Percentiles rank a stretch among this genome's conserved stretches.
phyloP scores from a whole-genome alignment of 164 flowering plant species.

The Annona cherimola region DNA sequence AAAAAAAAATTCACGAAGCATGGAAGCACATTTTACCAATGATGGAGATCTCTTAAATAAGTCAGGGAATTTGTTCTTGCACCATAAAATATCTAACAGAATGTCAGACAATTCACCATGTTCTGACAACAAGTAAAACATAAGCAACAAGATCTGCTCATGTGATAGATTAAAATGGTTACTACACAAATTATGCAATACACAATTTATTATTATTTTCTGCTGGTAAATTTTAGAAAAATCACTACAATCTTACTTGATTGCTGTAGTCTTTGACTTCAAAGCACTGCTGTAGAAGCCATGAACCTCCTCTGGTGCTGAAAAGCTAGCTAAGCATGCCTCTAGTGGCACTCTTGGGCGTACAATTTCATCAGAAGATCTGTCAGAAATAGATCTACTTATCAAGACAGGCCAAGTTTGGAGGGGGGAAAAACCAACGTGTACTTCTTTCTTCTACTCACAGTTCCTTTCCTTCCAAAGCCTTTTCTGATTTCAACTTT shows the following conservation, averaged over 20 bases:
- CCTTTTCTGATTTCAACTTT: constrained; percentile 58
- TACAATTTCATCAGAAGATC: constrained; percentile 56
- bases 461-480: constrained; percentile 66
- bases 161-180: too few species aligned
- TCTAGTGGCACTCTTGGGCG: constrained; percentile 92
- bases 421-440: neutral
- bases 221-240: neutral
- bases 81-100: neutral
- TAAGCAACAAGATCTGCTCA: neutral
- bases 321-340: constrained; percentile 76
- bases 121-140: neutral
- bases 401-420: neutral
- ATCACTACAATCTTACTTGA: constrained; percentile 49
- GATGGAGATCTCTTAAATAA: too few species aligned
- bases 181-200: neutral
- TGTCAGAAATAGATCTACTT: constrained; percentile 14
- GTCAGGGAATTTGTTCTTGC: neutral
- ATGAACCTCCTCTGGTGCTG: constrained; percentile 87
- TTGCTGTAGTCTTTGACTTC: constrained; percentile 78
- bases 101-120: neutral
- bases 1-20: too few species aligned
- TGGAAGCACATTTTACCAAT: too few species aligned
- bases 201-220: neutral
- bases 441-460: constrained; percentile 33
- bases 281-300: constrained; percentile 91